A percentile compares a stretch with the other conserved stretches of the same genome.
Conservation (phyloP, 225 moss, liverwort and hornwort genomes). For the Sphagnum contortum region DNA sequence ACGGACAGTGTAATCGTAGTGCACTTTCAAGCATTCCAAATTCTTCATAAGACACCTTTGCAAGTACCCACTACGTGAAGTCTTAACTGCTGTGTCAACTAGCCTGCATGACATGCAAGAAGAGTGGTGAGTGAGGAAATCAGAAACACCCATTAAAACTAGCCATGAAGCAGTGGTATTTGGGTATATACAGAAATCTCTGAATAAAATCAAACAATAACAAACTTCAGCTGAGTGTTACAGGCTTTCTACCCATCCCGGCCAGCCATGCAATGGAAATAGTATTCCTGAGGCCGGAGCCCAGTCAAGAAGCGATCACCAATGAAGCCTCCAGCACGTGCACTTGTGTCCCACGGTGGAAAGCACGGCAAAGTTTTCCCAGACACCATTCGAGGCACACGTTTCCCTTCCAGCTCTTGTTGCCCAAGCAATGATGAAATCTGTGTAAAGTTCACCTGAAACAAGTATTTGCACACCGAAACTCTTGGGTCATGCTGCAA, state of each 20-base stretch:
- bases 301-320: conserved; percentile 95
- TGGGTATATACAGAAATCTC: not conserved
- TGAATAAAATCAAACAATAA: conserved; percentile 1
- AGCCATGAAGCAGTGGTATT: too few relatives aligned
- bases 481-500: not conserved
- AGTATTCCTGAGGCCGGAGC: conserved; percentile 95
- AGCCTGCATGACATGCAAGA: conserved; percentile 38
- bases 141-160: too few relatives aligned
- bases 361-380: conserved; percentile 97
- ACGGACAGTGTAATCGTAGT: conserved; percentile 95
- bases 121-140: too few relatives aligned
- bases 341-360: conserved; percentile 89
- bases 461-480: not conserved
- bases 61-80: conserved; percentile 95
- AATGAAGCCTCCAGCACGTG: conserved; percentile 93
- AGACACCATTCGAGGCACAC: conserved; percentile 96
- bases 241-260: conserved; percentile 76
- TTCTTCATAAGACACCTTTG: conserved; percentile 98
- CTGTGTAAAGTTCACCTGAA: conserved; percentile 95
- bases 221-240: not conserved
- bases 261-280: conserved; percentile 99
- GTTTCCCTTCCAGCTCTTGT: conserved; percentile 97
- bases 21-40: conserved; percentile 85
- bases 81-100: conserved; percentile 96
- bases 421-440: conserved; percentile 93